These are phyloP conservation scores for Rubia peregrina DNA, from an alignment of 305 asterid genomes.

Conservation along the genomic window DNA sequence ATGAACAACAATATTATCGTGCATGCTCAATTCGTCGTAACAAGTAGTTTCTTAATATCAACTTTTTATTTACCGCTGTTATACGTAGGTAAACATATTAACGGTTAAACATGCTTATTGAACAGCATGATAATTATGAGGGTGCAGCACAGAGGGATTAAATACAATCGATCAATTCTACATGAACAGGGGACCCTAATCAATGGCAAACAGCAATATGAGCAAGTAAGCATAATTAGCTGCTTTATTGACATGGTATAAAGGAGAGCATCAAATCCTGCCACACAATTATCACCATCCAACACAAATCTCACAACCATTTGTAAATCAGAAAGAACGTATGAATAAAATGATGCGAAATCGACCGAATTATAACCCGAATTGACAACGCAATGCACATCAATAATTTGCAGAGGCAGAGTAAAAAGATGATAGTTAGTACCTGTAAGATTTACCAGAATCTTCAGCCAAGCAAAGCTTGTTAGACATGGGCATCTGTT, in stretches of 20 bases:
- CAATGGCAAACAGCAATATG: slow-evolving; percentile 7
- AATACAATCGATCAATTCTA: neutral
- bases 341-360: no score
- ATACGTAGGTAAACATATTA: no score
- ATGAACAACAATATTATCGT: no score
- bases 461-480: slow-evolving; percentile 58
- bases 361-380: neutral
- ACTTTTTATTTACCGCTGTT: no score
- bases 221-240: slow-evolving; percentile 5
- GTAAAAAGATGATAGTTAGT: neutral
- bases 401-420: neutral
- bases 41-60: no score
- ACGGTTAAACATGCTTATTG: no score
- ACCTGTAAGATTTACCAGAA: slow-evolving; percentile 52
- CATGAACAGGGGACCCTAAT: neutral
- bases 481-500: slow-evolving; percentile 78
- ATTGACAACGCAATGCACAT: neutral
- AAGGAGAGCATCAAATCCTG: neutral
- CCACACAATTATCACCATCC: neutral
- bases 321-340: no score
- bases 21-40: no score
- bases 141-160: no score
- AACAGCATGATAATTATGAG: no score
- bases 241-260: slow-evolving; percentile 1
- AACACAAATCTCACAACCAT: neutral